Evolutionary conservation across 1,139 yeast genomes (phyloP).

Genomic region (Yamadazyma aaseri): DNA sequence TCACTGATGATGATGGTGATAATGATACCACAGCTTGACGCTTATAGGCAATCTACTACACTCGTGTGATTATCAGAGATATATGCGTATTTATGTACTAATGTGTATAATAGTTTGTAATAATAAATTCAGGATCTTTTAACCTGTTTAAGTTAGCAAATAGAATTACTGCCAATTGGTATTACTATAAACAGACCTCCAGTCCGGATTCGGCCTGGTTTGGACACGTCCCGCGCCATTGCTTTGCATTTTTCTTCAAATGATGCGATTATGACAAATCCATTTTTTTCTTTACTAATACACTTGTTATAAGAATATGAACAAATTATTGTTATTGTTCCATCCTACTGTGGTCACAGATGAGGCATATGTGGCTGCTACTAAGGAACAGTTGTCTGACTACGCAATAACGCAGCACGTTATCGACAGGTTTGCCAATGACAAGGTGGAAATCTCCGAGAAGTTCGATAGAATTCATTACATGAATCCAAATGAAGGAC

Average conservation of each 20-base stretch:
- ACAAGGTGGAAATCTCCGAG: slow-evolving; percentile 47
- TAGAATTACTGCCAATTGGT: not conserved
- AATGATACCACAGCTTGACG: slow-evolving; percentile 1
- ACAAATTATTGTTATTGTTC: slow-evolving; percentile 47
- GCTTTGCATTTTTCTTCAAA: not conserved
- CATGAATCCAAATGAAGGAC: slow-evolving; percentile 55
- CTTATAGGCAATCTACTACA: no score
- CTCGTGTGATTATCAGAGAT: no score
- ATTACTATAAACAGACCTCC: not conserved
- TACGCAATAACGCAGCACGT: slow-evolving; percentile 55
- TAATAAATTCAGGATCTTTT: not conserved
- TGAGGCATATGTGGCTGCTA: slow-evolving; percentile 11
- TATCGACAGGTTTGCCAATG: slow-evolving; percentile 65
- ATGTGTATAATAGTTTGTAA: not conserved
- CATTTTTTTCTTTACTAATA: not conserved
- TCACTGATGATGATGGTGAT: slow-evolving; percentile 20
- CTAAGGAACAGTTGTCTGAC: slow-evolving; percentile 7
- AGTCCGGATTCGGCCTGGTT: not conserved
- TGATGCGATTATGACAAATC: slow-evolving; percentile 3
- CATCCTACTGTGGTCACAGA: slow-evolving; percentile 75
- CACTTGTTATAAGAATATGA: slow-evolving; percentile 10
- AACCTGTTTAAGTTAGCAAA: not conserved
- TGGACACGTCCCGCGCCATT: slow-evolving; percentile 2
- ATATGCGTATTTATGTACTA: no score
- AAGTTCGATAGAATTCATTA: slow-evolving; percentile 53